phyloP scores from a whole-genome alignment of 345 rosid species.

The Boechera divaricarpa region DNA sequence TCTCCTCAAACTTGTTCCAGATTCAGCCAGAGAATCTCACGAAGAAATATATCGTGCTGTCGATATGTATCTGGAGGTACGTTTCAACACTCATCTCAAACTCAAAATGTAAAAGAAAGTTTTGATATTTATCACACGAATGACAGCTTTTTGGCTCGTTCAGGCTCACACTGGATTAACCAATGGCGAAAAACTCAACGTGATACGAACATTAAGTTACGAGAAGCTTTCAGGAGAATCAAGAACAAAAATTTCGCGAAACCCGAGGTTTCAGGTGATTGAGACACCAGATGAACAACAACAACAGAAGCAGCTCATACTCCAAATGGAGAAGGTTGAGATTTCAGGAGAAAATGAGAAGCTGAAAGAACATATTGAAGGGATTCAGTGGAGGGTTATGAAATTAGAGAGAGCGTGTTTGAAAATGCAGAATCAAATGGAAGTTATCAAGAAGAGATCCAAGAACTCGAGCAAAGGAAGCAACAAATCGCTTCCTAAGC shows the following conservation, averaged over 20 bases:
- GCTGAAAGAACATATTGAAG: slow-evolving; percentile 67
- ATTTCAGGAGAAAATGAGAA: slow-evolving; percentile 52
- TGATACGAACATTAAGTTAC: slow-evolving; percentile 61
- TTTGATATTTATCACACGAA: slow-evolving; percentile 1
- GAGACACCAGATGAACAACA: slow-evolving; percentile 56
- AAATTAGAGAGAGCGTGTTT: slow-evolving; percentile 84
- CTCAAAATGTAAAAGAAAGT: neutral
- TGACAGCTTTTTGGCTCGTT: neutral
- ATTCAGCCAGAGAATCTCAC: slow-evolving; percentile 66
- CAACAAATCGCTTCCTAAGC: slow-evolving; percentile 74
- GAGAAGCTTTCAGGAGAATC: slow-evolving; percentile 72
- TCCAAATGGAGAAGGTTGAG: slow-evolving; percentile 56
- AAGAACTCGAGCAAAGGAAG: slow-evolving; percentile 53
- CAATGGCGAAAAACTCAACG: slow-evolving; percentile 71
- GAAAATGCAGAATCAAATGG: slow-evolving; percentile 85
- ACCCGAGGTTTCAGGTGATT: slow-evolving; percentile 59
- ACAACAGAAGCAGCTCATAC: slow-evolving; percentile 40
- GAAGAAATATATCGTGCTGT: slow-evolving; percentile 72
- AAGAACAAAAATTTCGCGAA: slow-evolving; percentile 63
- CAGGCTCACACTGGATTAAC: slow-evolving; percentile 78
- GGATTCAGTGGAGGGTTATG: slow-evolving; percentile 85
- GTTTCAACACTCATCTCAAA: slow-evolving; percentile 1
- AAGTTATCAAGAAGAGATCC: slow-evolving; percentile 62
- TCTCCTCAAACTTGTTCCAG: slow-evolving; percentile 66
- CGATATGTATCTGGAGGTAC: slow-evolving; percentile 88